A percentile compares a stretch with the other conserved stretches of the same genome.
These are phyloP conservation scores for Catharanthus roseus DNA, from an alignment of 257 asterid genomes.

Conservation along the genomic window DNA sequence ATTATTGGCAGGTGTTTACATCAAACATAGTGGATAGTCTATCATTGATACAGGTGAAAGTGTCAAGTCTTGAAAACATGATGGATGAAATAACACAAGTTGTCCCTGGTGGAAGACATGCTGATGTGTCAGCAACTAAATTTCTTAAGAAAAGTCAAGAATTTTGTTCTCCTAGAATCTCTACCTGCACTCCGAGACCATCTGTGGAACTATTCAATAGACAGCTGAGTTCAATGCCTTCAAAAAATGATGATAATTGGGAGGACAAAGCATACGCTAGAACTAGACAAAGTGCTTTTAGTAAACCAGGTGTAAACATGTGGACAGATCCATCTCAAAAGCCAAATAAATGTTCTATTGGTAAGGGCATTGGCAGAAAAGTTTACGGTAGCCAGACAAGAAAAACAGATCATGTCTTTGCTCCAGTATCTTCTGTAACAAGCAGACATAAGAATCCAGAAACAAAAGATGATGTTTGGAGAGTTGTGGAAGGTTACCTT, in stretches of 20 bases:
- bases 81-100: constrained; percentile 65
- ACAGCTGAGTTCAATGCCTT: constrained; percentile 39
- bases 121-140: constrained; percentile 44
- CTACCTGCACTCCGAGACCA: constrained; percentile 71
- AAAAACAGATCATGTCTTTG: constrained; percentile 31
- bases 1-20: constrained; percentile 50
- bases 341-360: constrained; percentile 39
- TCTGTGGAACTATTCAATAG: constrained; percentile 51
- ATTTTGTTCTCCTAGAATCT: constrained; percentile 65
- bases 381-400: constrained; percentile 43
- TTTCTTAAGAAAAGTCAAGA: constrained; percentile 49
- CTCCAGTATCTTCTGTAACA: constrained; percentile 35
- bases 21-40: constrained; percentile 61
- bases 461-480: constrained; percentile 43
- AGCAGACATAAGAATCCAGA: constrained; percentile 42
- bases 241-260: constrained; percentile 41
- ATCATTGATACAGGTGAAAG: constrained; percentile 73
- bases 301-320: constrained; percentile 44
- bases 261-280: constrained; percentile 43
- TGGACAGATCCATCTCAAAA: constrained; percentile 51
- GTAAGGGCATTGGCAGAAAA: constrained; percentile 35
- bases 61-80: constrained; percentile 70
- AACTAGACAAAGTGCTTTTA: constrained; percentile 44
- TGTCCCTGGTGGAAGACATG: constrained; percentile 43
- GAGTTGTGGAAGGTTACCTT: constrained; percentile 45